Evolutionary conservation across 2,329 filamentous ascomycete genomes (phyloP), one percentile per base, ranked within the genome.

Genomic region (Exophiala lecanii-corni): DNA sequence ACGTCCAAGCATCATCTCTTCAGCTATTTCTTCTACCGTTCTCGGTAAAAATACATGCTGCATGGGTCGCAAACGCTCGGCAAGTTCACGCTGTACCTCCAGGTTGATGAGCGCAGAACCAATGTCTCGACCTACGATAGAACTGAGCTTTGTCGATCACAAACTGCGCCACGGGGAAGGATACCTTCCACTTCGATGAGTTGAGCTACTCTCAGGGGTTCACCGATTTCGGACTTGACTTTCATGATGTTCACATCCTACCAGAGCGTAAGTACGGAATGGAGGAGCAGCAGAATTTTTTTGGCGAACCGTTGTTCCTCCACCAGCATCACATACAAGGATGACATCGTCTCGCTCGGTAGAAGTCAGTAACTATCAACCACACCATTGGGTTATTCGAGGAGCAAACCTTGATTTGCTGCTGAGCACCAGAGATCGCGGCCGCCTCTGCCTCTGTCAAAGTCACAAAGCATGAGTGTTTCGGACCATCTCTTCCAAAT

Each of bases 381-480:
- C n/a, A n/a, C n/a, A n/a, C n/a, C n/a, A n/a, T n/a, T n/a, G n/a
- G n/a, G n/a, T n/a, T n/a, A n/a, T n/a, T n/a, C n/a, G n/a, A n/a
- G n/a, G n/a, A n/a, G n/a, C n/a, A n/a, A n/a, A n/a, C 61, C 30
- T 53, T 6, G 13, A 32, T 28, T 25, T 54, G 39, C 25, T 51
- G 41, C 23, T 53, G 46, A 1, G 66, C 64, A 0, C 65, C 63
- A 50, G 71, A 65, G 2, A 73, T 69, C 20, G 71, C 71, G 3
- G 71, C 70, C 9, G 71, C 71, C 49, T 73, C 71, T 2, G 71
- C 70, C 55, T 74, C 71, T 0, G 71, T 73, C 13, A 74, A 55
- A 0, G 67, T 67, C 33, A 73, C 68, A 0, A 47, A 56, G 2
- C 63, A 58, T 1, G 43, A 55, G 51, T 72, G 68, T 12, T 32